Base-by-base conservation (phyloP, 345 rosid species). In the Orychophragmus violaceus region DNA sequence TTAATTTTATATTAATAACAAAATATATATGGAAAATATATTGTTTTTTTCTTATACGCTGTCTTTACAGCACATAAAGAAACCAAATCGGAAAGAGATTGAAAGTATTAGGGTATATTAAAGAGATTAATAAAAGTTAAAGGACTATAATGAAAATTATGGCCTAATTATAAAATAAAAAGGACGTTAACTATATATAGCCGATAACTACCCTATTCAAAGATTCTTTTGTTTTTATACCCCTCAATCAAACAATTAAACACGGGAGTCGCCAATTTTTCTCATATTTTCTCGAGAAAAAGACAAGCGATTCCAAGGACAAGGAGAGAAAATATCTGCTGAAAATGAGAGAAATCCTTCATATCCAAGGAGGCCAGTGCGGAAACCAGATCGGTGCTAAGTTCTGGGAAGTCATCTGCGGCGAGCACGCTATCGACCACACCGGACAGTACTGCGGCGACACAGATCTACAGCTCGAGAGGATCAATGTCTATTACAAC, bases 141-240 rank as follows among this genome's bases (percentile, higher is more conserved):
- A 59, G 77, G 68, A 66, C 21, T 2, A 32, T 7, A 22, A 0
- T 33, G 33, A 0, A 52, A 74, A 32, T 7, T 6, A 10, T 29
- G 17, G 52, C 21, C 19, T 8, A n/a, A n/a, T n/a, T 6, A 42
- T 17, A 52, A 44, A 21, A 27, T 11, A 24, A 50, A 54, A 52
- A 53, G 33, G 30, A 62, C 57, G 69, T 62, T 62, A 70, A 71
- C 76, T 72, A 72, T 72, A 72, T 59, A 72, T 72, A 65, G 59
- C 53, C 18, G 64, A 72, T 50, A 23, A 55, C 53, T 59, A 58
- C n/a, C n/a, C n/a, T n/a, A n/a, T n/a, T n/a, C n/a, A n/a, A n/a
- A n/a, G n/a, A n/a, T 25, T 59, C 55, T 51, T 56, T 61, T 44
- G 56, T 51, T 67, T 74, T 60, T 67, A 64, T 75, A 69, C 64